A percentile compares a stretch with the other conserved stretches of the same genome.
These are phyloP conservation scores for Russula olivacea DNA, from an alignment of 768 basidiomycete species.

Conservation along the genomic window DNA sequence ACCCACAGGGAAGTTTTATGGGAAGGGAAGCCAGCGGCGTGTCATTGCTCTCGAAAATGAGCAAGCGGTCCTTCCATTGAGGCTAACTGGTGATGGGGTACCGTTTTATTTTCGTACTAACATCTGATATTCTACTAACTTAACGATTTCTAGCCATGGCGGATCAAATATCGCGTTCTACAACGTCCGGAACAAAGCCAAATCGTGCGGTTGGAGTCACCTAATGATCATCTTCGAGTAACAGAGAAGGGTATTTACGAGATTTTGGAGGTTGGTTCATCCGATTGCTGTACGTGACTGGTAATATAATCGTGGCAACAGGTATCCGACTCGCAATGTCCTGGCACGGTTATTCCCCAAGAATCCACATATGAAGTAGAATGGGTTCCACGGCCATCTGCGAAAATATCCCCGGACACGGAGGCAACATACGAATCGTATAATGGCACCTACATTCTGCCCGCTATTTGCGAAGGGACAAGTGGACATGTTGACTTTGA, in stretches of 20 bases:
- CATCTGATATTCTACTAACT: conserved; percentile 1
- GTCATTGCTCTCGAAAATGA: conserved; percentile 72
- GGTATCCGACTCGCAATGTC: conserved; percentile 82
- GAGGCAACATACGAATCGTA: conserved; percentile 50
- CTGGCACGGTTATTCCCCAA: conserved; percentile 57
- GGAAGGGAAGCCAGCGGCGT: conserved; percentile 49
- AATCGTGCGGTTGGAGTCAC: conserved; percentile 43
- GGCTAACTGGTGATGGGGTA: conserved; percentile 89
- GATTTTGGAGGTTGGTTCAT: conserved; percentile 46
- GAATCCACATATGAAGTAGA: conserved; percentile 64
- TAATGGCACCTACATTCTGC: conserved; percentile 71
- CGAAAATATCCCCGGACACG: conserved; percentile 56
- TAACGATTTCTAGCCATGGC: conserved; percentile 67
- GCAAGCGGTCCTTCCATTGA: conserved; percentile 63
- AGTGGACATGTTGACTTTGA: conserved; percentile 81
- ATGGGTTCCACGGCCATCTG: conserved; percentile 76
- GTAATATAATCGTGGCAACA: conserved; percentile 29
- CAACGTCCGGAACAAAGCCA: conserved; percentile 40
- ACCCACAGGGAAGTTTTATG: conserved; percentile 88
- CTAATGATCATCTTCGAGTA: conserved; percentile 72
- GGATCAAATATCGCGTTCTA: conserved; percentile 59
- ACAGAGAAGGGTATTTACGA: conserved; percentile 71
- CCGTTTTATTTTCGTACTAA: conserved; percentile 15
- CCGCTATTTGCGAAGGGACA: conserved; percentile 76
- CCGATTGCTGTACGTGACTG: background rate